Evolutionary conservation across 2,329 filamentous ascomycete genomes (phyloP).

Genomic region (Grosmannia clavigera): DNA sequence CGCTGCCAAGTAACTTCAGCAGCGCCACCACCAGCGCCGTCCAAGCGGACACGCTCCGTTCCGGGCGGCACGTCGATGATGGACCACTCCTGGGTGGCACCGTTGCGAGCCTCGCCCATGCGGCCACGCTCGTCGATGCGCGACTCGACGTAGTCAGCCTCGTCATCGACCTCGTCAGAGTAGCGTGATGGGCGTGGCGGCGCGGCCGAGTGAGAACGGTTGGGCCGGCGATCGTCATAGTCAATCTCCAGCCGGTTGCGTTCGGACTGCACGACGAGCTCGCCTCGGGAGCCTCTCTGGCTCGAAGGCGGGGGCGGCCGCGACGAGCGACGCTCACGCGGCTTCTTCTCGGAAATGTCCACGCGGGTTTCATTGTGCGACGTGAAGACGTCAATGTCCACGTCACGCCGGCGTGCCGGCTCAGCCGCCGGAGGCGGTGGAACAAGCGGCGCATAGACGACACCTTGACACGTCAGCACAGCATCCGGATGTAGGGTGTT

Average conservation of each 20-base stretch:
- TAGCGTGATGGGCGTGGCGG: slow-evolving; percentile 26
- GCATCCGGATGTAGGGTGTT: neutral
- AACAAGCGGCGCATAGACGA: slow-evolving; percentile 30
- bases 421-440: slow-evolving; percentile 35
- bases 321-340: slow-evolving; percentile 27
- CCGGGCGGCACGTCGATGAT: slow-evolving; percentile 78
- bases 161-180: slow-evolving; percentile 44
- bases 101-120: slow-evolving; percentile 61
- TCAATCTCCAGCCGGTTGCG: slow-evolving; percentile 33
- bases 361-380: slow-evolving; percentile 43
- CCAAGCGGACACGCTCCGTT: slow-evolving; percentile 71
- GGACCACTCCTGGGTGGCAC: slow-evolving; percentile 64
- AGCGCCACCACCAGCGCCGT: slow-evolving; percentile 60
- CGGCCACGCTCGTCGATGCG: slow-evolving; percentile 48
- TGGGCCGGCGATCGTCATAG: slow-evolving; percentile 23
- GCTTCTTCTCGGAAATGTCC: slow-evolving; percentile 35
- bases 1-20: slow-evolving; percentile 70
- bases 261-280: slow-evolving; percentile 51
- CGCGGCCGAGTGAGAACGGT: slow-evolving; percentile 24
- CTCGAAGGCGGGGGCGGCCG: slow-evolving; percentile 24
- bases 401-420: slow-evolving; percentile 28
- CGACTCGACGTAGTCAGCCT: slow-evolving; percentile 48
- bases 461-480: slow-evolving; percentile 22
- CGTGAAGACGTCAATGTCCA: slow-evolving; percentile 50
- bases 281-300: slow-evolving; percentile 27